phyloP scores from a whole-genome alignment of 1,284 basidiomycete species.

The Meripilus lineatus region DNA sequence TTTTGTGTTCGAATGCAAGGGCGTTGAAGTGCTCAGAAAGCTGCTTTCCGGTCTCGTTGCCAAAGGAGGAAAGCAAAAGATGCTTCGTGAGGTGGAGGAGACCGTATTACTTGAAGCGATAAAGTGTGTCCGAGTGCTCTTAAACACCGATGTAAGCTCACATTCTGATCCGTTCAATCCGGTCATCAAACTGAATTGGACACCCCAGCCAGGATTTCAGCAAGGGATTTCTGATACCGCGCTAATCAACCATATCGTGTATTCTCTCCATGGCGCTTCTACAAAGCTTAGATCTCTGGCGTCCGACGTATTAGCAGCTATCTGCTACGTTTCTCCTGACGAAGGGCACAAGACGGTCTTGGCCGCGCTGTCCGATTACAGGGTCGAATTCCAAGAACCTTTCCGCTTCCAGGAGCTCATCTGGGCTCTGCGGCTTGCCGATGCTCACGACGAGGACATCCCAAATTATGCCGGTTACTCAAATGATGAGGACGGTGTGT shows the following conservation, averaged over 20 bases:
- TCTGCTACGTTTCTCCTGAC: slow-evolving; percentile 70
- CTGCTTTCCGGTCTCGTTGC: slow-evolving; percentile 58
- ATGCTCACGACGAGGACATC: slow-evolving; percentile 32
- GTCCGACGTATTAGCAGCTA: slow-evolving; percentile 78
- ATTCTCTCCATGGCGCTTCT: slow-evolving; percentile 63
- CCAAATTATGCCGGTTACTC: slow-evolving; percentile 28
- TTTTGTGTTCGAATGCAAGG: slow-evolving; percentile 64
- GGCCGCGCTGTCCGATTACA: slow-evolving; percentile 76
- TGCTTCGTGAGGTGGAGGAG: slow-evolving; percentile 60
- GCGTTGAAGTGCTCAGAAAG: slow-evolving; percentile 58
- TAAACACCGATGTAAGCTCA: slow-evolving; percentile 79
- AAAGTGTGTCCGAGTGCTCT: slow-evolving; percentile 76
- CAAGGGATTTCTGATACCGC: slow-evolving; percentile 62
- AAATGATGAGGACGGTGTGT: slow-evolving; percentile 60
- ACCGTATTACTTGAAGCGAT: slow-evolving; percentile 68
- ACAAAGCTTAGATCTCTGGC: slow-evolving; percentile 69
- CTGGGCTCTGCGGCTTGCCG: slow-evolving; percentile 54
- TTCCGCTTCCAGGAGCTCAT: slow-evolving; percentile 83
- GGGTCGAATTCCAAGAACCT: slow-evolving; percentile 63
- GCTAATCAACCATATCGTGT: slow-evolving; percentile 71
- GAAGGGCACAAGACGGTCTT: slow-evolving; percentile 76
- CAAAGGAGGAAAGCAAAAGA: slow-evolving; percentile 55
- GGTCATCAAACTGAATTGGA: background rate
- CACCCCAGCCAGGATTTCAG: slow-evolving; percentile 62
- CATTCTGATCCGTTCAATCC: background rate